phyloP scores from a whole-genome alignment of 139 green algal genomes.

The Zygnema circumcarinatum region DNA sequence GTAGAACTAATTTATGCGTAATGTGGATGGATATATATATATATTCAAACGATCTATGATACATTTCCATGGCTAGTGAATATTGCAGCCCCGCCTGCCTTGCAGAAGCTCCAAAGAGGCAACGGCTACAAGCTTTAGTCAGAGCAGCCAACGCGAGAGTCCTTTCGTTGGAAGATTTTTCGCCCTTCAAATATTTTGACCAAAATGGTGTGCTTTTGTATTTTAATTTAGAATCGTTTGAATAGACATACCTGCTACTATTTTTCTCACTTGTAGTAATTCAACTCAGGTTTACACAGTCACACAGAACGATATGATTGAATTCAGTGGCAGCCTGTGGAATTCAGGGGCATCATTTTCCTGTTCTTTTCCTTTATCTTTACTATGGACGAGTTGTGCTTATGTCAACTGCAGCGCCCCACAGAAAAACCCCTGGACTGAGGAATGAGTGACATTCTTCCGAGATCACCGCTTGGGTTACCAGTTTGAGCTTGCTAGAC shows the following conservation, averaged over 20 bases:
- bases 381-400: too few species aligned
- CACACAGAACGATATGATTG: neutral
- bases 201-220: neutral
- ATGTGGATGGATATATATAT: neutral
- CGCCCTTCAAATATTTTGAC: neutral
- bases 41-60: neutral
- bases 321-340: neutral
- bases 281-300: neutral
- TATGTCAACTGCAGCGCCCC: too few species aligned
- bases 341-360: too few species aligned
- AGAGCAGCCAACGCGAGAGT: neutral
- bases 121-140: neutral
- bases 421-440: constrained; percentile 91
- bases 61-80: neutral
- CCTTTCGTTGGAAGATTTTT: neutral
- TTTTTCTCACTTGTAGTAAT: neutral
- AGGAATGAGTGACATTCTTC: constrained; percentile 72
- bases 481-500: constrained; percentile 39
- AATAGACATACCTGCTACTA: too few species aligned
- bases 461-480: constrained; percentile 45
- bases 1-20: too few species aligned
- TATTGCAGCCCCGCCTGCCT: neutral
- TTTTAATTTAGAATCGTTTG: neutral
- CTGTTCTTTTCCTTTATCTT: too few species aligned
- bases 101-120: neutral